Evolutionary conservation across 495 filamentous ascomycete species (phyloP), one percentile per base, ranked within the genome.

Genomic region (Aspergillus funiculosus): DNA sequence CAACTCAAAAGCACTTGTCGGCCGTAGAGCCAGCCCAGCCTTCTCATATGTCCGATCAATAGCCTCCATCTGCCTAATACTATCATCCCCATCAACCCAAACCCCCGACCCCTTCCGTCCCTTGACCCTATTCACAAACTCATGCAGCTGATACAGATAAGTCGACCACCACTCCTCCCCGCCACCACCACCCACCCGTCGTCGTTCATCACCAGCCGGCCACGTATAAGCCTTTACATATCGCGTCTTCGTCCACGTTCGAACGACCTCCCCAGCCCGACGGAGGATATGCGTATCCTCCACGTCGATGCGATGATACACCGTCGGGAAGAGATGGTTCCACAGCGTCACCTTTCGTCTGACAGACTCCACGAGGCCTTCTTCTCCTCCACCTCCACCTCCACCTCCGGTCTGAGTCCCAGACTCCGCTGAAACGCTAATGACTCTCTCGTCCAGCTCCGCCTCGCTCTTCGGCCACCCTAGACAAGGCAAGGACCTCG

Each of bases 101-200:
- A 68, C 60, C 4, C 61, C 63, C 4, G 58, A 63, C 0, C 53
- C 58, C 29, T 64, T 46, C 4, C 71, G 56, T 0, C 71, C 71
- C 20, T 68, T 71, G 3, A 81, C 50, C 17, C 52, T 59, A 51
- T 80, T 74, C 11, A 81, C 73, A 51, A 83, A 83, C 43, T 74
- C 62, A 47, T 81, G 70, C 5, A 83, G 59, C 58, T 77, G 69
- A 47, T 74, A 62, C 8, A 69, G 63, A 50, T 78, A 79, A 2
- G 69, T 69, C 1, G 62, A 51, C 78, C 78, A 81, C 49, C 63
- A 66, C 0, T 52, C 46, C 27, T 54, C 20, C 17, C 42, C 35
- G 1, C 34, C n/a, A n/a, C n/a, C n/a, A n/a, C n/a, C n/a, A n/a
- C n/a, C n/a, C n/a, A n/a, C n/a, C n/a, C n/a, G n/a, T n/a, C n/a